A percentile compares a stretch with the other conserved stretches of the same genome.
Conservation (phyloP, 345 rosid species). For the Eucalyptus tenuipes region DNA sequence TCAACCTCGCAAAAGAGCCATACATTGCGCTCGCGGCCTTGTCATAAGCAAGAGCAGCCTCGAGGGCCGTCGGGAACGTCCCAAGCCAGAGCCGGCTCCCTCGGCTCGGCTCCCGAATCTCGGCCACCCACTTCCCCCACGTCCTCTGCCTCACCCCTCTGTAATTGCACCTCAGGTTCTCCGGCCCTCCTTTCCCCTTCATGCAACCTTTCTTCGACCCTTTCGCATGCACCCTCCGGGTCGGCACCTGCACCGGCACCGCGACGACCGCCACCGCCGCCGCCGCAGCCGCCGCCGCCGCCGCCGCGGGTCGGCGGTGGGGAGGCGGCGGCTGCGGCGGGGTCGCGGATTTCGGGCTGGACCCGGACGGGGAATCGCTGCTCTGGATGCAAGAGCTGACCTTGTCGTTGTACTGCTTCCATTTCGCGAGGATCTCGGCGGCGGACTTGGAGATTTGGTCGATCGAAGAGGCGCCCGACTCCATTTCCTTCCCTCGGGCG, state of each 20-base stretch:
- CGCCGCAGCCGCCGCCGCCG: neutral
- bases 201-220: conserved; percentile 22
- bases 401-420: conserved; percentile 6
- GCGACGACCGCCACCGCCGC: neutral
- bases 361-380: neutral
- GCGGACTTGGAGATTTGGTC: conserved; percentile 14
- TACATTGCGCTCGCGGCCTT: conserved; percentile 10
- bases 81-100: conserved; percentile 15
- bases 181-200: conserved; percentile 27
- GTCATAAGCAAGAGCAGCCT: conserved; percentile 11
- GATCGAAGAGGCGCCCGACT: neutral
- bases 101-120: conserved; percentile 12
- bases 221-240: conserved; percentile 5
- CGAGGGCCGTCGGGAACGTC: conserved; percentile 9
- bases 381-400: neutral
- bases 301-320: neutral
- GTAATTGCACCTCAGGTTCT: conserved; percentile 8
- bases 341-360: neutral
- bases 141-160: conserved; percentile 21
- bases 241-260: neutral
- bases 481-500: neutral
- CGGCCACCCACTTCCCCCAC: conserved; percentile 25
- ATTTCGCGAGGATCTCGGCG: conserved; percentile 12
- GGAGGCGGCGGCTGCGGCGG: neutral
- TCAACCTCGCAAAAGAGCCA: conserved; percentile 9